Evolutionary conservation across 805 yeast genomes (phyloP), one percentile per base, ranked within the genome.

Genomic region (Starmera amethionina): DNA sequence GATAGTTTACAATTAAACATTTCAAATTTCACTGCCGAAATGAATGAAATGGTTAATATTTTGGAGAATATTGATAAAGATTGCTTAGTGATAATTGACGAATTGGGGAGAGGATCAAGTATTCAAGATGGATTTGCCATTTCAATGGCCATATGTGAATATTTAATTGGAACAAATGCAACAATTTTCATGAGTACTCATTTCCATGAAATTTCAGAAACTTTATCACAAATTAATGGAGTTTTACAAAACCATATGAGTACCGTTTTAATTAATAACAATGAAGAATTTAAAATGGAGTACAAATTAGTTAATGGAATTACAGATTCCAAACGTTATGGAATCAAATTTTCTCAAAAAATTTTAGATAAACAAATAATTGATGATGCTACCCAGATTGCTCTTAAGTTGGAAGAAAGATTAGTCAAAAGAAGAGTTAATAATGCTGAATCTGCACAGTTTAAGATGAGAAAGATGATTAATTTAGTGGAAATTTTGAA

Each of bases 71-170:
- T 62, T 1, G 49, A 56, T 29, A 44, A 51, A 4, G 39, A 51
- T 0, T 54, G 62, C 4, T 54, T 76, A 18, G 52, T 77, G 1
- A 58, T 76, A 2, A 54, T 76, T 30, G 82, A 77, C 49, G 82
- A 76, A 42, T 51, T 76, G 27, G 81, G 81, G 1, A 57, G 80
- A 35, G 78, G 79, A 29, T 56, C 77, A 2, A 64, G 72, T 32
- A 53, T 63, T 8, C 63, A 64, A 9, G 80, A 77, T 49, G 80
- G 81, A 0, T 67, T 74, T 39, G 62, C 79, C 2, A 63, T 77
- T 3, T 68, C 75, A 2, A 55, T 66, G 22, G 70, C 74, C 7
- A 62, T 67, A 2, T 51, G 64, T 19, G 73, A 72, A 43, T 54
- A 56, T 36, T 45, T 72, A 11, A 44, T 63, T 0, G 39, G 41